Base-by-base conservation (phyloP, 2,329 filamentous ascomycete species). In the Colletotrichum zoysiae region DNA sequence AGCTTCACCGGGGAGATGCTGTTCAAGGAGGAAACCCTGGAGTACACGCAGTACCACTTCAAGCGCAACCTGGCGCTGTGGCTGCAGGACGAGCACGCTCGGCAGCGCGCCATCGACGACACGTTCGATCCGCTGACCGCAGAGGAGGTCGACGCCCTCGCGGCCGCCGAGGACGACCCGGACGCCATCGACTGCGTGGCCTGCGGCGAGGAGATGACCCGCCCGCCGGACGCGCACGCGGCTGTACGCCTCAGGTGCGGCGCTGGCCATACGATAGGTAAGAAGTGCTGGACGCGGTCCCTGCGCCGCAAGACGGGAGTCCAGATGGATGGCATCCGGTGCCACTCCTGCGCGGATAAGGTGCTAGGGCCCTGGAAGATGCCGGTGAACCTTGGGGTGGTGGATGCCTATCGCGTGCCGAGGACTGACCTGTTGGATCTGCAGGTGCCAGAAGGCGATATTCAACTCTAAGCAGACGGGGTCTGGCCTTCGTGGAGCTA, bases 241-340 rank as follows among this genome's bases (percentile, higher is more conserved):
- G 59, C 53, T 18, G 35, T 70, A 40, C 58, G 53, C 12, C 5
- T 72, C 20, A 64, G 42, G 23, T 70, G 70, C 48, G 23, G 38
- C 14, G 16, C 42, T 9, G 11, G 40, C 20, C 70, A 72, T 33
- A 8, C 26, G 2, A 20, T 65, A 8, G 70, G 70, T 8, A 70
- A 30, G 44, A 72, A 60, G 2, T 72, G 70, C 60, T 72, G 59
- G 65, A 65, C 55, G 53, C 26, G 20, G 9, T 11, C 40, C 12
- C 42, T 30, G 16, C 53, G 70, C 6, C 18, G 14, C 35, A 61
- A 59, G 26, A 33, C 33, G 18, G 12, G 23, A 6, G 12, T 38
- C 1, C 18, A 33, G 16, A 58, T 23, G 50, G 14, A 57, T 18
- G 66, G 53, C 20, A 55, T 70, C 16, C 6, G 23, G 6, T 70